Evolutionary conservation across 2,329 filamentous ascomycete genomes (phyloP).

Genomic region (Botrytis deweyae): DNA sequence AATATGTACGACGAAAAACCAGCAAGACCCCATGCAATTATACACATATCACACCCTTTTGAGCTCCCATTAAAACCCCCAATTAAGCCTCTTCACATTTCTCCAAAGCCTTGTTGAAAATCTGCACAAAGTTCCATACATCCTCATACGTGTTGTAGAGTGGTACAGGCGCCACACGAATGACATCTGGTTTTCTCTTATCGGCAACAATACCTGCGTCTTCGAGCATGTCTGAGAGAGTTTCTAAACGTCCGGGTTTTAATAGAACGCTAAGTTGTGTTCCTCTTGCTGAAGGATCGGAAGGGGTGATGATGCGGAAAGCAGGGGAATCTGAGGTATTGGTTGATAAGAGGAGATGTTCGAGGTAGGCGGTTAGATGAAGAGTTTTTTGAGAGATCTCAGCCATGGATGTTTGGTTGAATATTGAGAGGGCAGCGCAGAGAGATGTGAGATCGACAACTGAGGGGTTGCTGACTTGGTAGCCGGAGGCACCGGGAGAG

Average conservation of each 20-base stretch:
- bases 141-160: conserved; percentile 81
- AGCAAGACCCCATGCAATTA: background rate
- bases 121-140: conserved; percentile 57
- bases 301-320: conserved; percentile 47
- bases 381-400: conserved; percentile 70
- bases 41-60: background rate
- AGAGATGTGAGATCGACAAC: conserved; percentile 77
- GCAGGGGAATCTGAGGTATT: conserved; percentile 30
- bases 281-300: conserved; percentile 32
- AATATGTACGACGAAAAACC: background rate
- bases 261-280: conserved; percentile 73
- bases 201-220: conserved; percentile 73
- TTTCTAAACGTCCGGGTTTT: conserved; percentile 66
- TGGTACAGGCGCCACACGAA: conserved; percentile 79
- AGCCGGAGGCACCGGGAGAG: conserved; percentile 75
- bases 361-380: conserved; percentile 72
- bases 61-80: background rate
- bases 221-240: conserved; percentile 62
- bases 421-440: conserved; percentile 70
- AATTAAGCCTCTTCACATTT: conserved; percentile 17
- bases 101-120: conserved; percentile 45
- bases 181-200: conserved; percentile 81
- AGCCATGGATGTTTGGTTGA: conserved; percentile 68
- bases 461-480: conserved; percentile 81
- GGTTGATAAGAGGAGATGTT: conserved; percentile 59